Evolutionary conservation across 352 stramenopile species (phyloP).

Genomic region (Phytophthora pini): DNA sequence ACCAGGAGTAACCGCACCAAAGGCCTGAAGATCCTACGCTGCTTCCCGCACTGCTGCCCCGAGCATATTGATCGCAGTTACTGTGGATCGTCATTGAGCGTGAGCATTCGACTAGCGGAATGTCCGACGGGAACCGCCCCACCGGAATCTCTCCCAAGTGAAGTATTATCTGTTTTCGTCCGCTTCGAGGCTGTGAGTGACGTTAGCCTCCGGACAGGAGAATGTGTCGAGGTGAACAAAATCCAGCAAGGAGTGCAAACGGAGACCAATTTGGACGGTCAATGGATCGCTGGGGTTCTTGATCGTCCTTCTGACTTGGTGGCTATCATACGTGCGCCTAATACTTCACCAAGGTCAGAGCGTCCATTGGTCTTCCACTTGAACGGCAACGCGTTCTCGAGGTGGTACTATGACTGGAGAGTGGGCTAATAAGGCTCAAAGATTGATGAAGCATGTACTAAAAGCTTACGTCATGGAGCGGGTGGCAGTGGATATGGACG

Average conservation of each 20-base stretch:
- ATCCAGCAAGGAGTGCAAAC: constrained; percentile 47
- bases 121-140: constrained; percentile 6
- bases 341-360: constrained; percentile 16
- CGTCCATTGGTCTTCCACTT: constrained; percentile 57
- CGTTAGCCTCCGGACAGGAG: constrained; percentile 45
- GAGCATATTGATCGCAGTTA: constrained; percentile 79
- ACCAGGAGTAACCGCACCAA: constrained; percentile 75
- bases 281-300: constrained; percentile 60
- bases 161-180: constrained; percentile 38
- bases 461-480: constrained; percentile 64
- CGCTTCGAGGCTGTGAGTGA: constrained; percentile 49
- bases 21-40: constrained; percentile 72
- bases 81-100: constrained; percentile 64
- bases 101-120: constrained; percentile 41
- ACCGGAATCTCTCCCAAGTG: constrained; percentile 15
- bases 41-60: constrained; percentile 79
- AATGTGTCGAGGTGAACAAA: constrained; percentile 52
- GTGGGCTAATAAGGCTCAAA: constrained; percentile 70
- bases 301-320: constrained; percentile 51
- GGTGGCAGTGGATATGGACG: constrained; percentile 42
- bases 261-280: constrained; percentile 62
- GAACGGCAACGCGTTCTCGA: constrained; percentile 49
- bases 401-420: constrained; percentile 85
- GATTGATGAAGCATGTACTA: constrained; percentile 75
- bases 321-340: constrained; percentile 12